phyloP scores from a whole-genome alignment of 2,329 filamentous ascomycete genomes.

The Tolypocladium album region DNA sequence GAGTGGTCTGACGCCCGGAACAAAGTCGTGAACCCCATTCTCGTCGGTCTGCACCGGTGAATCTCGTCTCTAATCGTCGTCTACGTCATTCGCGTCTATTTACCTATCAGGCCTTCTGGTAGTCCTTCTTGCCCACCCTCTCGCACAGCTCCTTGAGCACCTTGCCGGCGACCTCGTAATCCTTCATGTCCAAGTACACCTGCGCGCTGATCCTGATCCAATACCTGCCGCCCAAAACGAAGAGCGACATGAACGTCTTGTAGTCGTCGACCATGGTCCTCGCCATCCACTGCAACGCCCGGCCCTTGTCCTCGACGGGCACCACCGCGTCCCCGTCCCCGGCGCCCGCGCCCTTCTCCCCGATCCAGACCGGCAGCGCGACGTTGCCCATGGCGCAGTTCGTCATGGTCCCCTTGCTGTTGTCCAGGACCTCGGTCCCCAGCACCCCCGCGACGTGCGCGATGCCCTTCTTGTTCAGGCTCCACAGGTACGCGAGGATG shows the following conservation, averaged over 20 bases:
- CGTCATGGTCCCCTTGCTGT: constrained; percentile 47
- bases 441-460: constrained; percentile 48
- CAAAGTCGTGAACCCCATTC: too few relatives aligned
- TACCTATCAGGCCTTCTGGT: constrained; percentile 7
- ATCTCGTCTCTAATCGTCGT: too few relatives aligned
- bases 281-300: constrained; percentile 47
- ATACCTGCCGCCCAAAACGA: constrained; percentile 47
- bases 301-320: constrained; percentile 16
- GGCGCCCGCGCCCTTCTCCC: constrained; percentile 10
- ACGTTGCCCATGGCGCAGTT: constrained; percentile 65
- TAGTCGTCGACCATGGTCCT: constrained; percentile 43
- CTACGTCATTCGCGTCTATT: too few relatives aligned
- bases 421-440: constrained; percentile 63
- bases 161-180: constrained; percentile 62
- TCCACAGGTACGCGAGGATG: constrained; percentile 53
- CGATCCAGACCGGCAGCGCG: constrained; percentile 50
- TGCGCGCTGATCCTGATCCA: constrained; percentile 73
- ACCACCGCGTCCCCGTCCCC: constrained; percentile 18
- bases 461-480: constrained; percentile 54
- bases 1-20: too few relatives aligned
- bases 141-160: constrained; percentile 40
- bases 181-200: constrained; percentile 68
- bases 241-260: constrained; percentile 60
- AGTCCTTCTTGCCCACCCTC: constrained; percentile 27
- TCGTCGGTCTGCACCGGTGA: too few relatives aligned